Evolutionary conservation across 2,329 filamentous ascomycete species (phyloP).

Genomic region (Pseudogymnoascus sp.): DNA sequence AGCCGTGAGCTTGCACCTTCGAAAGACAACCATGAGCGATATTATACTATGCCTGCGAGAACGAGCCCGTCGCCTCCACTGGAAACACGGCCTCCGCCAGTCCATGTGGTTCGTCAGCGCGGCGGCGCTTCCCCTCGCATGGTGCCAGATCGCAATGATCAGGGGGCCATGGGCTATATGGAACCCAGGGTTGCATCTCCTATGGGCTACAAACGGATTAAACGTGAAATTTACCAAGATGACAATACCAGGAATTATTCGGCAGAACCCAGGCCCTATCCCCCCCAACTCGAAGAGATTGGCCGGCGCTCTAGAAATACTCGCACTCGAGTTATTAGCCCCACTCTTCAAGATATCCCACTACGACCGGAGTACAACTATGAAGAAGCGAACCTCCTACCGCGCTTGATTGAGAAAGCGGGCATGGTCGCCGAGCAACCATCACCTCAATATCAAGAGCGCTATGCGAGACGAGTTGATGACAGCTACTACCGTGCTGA

Average conservation of each 20-base stretch:
- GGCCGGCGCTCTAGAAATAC: background rate
- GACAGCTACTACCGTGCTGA: background rate
- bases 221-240: background rate
- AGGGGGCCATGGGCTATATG: background rate
- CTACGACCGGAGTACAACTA: background rate
- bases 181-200: background rate
- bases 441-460: background rate
- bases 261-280: background rate
- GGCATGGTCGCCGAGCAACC: background rate
- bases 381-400: background rate
- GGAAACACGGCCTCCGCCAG: background rate
- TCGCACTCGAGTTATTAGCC: background rate
- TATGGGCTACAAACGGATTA: background rate
- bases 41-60: slow-evolving; percentile 18
- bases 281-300: background rate
- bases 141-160: background rate
- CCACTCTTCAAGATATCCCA: slow-evolving; percentile 4
- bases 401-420: background rate
- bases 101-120: background rate
- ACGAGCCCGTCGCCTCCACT: background rate
- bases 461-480: background rate
- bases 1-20: slow-evolving; percentile 21
- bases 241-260: background rate
- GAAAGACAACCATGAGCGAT: slow-evolving; percentile 27
- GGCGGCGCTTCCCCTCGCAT: background rate